These are phyloP conservation scores for Calonectria henricotiae DNA, from an alignment of 2,329 filamentous ascomycete genomes.

Conservation along the genomic window DNA sequence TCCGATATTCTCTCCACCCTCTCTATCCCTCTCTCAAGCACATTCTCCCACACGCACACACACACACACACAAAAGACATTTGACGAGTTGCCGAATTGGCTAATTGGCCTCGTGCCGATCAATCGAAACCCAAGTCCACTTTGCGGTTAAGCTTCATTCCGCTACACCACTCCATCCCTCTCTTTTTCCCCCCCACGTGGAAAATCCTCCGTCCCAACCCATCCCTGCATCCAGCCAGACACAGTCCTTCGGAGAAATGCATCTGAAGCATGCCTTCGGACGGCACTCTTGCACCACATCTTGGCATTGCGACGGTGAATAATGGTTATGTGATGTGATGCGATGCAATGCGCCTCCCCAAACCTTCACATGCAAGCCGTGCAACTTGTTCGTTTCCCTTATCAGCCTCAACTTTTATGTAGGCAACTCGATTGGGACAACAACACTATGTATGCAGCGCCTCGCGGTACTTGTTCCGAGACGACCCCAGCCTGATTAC, in stretches of 20 bases:
- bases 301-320: conserved; percentile 3
- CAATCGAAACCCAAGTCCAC: conserved; percentile 9
- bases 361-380: neutral
- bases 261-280: conserved; percentile 6
- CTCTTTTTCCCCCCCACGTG: conserved; percentile 21
- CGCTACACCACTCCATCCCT: neutral
- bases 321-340: neutral
- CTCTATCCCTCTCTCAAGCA: neutral
- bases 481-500: conserved; percentile 27
- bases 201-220: conserved; percentile 24
- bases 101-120: conserved; percentile 15
- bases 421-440: neutral
- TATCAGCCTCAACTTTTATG: conserved; percentile 16
- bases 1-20: neutral
- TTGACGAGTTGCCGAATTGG: conserved; percentile 16
- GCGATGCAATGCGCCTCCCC: neutral
- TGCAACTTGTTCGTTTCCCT: neutral
- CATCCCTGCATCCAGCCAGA: conserved; percentile 19
- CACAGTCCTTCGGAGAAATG: neutral
- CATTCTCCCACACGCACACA: neutral
- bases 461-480: conserved; percentile 23
- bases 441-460: neutral
- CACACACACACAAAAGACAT: neutral
- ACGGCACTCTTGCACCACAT: conserved; percentile 4
- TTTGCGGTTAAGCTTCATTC: conserved; percentile 10